Conservation (phyloP, 768 basidiomycete species). For the Cystofilobasidium capitatum region DNA sequence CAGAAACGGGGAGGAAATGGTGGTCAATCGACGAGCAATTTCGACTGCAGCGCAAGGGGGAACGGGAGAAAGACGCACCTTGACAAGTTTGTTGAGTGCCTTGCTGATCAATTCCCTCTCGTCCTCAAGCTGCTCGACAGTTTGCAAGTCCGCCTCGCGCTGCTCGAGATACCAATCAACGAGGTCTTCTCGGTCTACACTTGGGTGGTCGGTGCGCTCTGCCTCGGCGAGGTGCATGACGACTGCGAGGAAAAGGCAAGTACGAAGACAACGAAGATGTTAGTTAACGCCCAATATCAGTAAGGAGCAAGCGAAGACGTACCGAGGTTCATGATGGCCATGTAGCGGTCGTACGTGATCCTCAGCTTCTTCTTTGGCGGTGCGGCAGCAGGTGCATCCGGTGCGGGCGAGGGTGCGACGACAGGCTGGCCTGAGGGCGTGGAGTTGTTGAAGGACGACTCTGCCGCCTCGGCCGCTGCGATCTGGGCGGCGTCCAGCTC, state of each 20-base stretch:
- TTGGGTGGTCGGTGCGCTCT: conserved; percentile 64
- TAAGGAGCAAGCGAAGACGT: conserved; percentile 10
- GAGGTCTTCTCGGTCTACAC: conserved; percentile 79
- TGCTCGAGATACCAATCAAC: conserved; percentile 94
- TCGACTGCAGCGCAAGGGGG: neutral
- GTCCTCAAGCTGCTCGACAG: conserved; percentile 77
- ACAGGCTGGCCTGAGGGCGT: neutral
- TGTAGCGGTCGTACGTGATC: conserved; percentile 93
- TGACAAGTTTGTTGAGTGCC: conserved; percentile 77
- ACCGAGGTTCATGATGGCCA: conserved; percentile 69
- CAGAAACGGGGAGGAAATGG: neutral
- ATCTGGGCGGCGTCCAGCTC: conserved; percentile 45
- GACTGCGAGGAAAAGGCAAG: conserved; percentile 39
- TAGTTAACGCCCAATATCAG: neutral
- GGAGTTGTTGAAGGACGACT: conserved; percentile 32
- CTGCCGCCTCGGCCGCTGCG: conserved; percentile 44
- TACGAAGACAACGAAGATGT: neutral
- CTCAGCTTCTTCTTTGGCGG: conserved; percentile 57
- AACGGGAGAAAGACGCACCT: conserved; percentile 48
- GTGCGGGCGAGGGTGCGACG: conserved; percentile 37
- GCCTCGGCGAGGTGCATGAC: conserved; percentile 68
- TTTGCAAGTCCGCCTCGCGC: conserved; percentile 70
- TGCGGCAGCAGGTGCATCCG: conserved; percentile 37
- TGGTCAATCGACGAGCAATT: conserved; percentile 9
- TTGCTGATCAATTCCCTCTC: conserved; percentile 85